Base-by-base conservation (phyloP, 192 early-diverging fungal species). In the Linnemannia schmuckeri region DNA sequence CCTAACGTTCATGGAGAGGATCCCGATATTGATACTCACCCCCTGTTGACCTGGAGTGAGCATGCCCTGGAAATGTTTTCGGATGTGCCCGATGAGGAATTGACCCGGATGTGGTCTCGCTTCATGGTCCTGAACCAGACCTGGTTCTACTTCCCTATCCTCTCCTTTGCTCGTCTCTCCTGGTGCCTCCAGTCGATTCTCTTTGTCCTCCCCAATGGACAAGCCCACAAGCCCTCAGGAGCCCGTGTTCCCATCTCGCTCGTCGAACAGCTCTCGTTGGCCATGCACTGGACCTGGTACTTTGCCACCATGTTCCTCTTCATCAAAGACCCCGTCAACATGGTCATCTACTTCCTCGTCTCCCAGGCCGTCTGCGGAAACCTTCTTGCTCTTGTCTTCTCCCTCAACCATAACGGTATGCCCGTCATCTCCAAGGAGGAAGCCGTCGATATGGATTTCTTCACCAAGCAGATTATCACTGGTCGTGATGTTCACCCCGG, bases 401-500 rank as follows among this genome's bases (percentile, higher is more conserved):
- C 94, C 30, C 84, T 97, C 41, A 97, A 97, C 88, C 96, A 97
- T 89, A 95, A 93, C 88, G 96, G 96, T 73, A 97, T 96, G 95
- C 93, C 95, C n/a, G 90, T 97, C 38, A 94, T 95, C 85, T 90
- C 93, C 13, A 76, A 89, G 63, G 88, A 93, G 57, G 90, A 96
- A 82, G 89, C 94, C 66, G 85, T 90, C 22, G 82, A 91, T 6
- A 93, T 94, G 89, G 93, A 96, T 76, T 97, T 96, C 80, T 96
- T 93, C 81, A 90, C 93, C 74, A 92, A 95, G 42, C 93, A 95
- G 63, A 91, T 96, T 70, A 83, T 93, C n/a, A 97, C 96, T 70
- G 96, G 95, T 27, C 93, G 96, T 74, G 93, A 96, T 90, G 94
- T 97, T 30, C 81, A 84, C 72, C 81, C 92, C 13, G 82, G 78